Base-by-base conservation (phyloP, 139 green algal species). In the Desmodesmus armatus region DNA sequence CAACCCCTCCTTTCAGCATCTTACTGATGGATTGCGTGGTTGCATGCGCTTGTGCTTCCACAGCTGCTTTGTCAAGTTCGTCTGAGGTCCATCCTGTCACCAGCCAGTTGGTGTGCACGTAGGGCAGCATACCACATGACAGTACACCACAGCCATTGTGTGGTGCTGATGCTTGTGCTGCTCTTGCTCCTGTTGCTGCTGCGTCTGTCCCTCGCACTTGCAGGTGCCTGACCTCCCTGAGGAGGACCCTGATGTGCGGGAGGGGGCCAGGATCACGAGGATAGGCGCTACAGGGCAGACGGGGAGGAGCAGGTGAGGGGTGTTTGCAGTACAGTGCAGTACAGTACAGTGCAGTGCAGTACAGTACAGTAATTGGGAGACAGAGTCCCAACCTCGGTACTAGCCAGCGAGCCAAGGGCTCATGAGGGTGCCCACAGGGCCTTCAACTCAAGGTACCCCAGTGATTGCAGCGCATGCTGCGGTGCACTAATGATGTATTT, bases 211-310 rank as follows among this genome's bases (percentile, higher is more conserved):
- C 17, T 27, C 39, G n/a, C n/a, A n/a, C n/a, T 63, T 58, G 19
- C 80, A 86, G 80, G 66, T 86, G 33, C 80, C 80, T 29, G 91
- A 95, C 23, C 67, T 91, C 7, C 91, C 89, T 3, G 94, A 96
- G 70, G 91, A 94, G 85, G 93, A 97, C 39, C 90, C 90, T 47
- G 95, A 98, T 3, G 90, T 86, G 27, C 75, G 94, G 95, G 95
- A 19, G 95, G 95, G 13, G 95, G 95, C 9, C 71, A 89, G 49
- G 86, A 77, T 5, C 86, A 90, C 15, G 89, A 95, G 0, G 95
- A 96, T 43, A 37, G 41, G 40, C 87, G 92, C 44, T 39, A 76
- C n/a, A 39, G 41, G 19, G 43, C 55, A 4, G 69, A 71, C 37
- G 69, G 29, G 19, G 47, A 51, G 51, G 53, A 31, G 65, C 67